phyloP scores from a whole-genome alignment of 176 grass and related monocot species.

The Coix lacrymajobi region DNA sequence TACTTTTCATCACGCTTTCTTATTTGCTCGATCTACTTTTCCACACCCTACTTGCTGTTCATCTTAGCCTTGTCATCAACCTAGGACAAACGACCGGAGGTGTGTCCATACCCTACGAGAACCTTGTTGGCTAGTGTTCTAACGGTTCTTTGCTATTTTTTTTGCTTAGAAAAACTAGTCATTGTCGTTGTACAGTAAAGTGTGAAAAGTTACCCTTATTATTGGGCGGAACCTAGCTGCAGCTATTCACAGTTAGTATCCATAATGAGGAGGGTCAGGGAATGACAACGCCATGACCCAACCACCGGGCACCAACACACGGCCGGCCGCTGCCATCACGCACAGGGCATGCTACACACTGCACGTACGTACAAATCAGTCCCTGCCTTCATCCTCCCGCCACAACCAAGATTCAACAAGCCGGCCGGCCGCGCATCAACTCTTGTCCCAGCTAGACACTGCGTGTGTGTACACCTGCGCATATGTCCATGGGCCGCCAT shows the following conservation, averaged over 20 bases:
- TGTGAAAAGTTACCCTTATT: too few species aligned
- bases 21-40: too few species aligned
- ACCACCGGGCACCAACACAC: slow-evolving; percentile 36
- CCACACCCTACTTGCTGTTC: too few species aligned
- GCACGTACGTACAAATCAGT: slow-evolving; percentile 16
- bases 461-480: neutral
- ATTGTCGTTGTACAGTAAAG: too few species aligned
- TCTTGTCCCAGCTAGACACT: neutral
- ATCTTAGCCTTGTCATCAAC: too few species aligned
- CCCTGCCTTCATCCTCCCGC: neutral
- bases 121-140: too few species aligned
- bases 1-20: too few species aligned
- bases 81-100: too few species aligned
- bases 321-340: slow-evolving; percentile 6
- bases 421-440: neutral
- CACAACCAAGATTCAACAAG: neutral
- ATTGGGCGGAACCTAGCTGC: too few species aligned
- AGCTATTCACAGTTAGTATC: neutral
- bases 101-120: too few species aligned
- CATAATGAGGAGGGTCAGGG: neutral
- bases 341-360: neutral
- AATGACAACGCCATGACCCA: slow-evolving; percentile 19
- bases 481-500: neutral
- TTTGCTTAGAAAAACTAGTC: too few species aligned
- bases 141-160: too few species aligned